Percentiles rank a stretch among this genome's conserved stretches.
These are phyloP conservation scores for Fallopia convolvulus DNA, from an alignment of 148 eudicot species.

Conservation along the genomic window DNA sequence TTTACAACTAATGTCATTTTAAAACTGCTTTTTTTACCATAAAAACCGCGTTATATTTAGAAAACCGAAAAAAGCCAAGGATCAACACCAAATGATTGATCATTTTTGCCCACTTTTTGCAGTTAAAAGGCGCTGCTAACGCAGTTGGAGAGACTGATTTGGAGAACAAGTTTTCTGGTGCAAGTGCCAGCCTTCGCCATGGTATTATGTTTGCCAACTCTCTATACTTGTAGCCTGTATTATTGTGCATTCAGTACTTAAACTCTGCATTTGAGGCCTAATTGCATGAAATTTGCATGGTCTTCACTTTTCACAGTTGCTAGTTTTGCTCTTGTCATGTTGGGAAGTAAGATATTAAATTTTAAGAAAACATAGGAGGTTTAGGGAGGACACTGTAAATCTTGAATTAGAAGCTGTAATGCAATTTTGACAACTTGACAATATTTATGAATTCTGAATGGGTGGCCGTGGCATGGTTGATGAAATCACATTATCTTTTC, in stretches of 20 bases:
- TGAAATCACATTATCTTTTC: no score
- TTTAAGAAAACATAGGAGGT: neutral
- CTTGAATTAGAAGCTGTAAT: neutral
- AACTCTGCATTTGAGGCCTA: neutral
- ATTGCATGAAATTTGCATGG: neutral
- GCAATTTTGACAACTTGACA: no score
- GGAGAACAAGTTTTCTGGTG: constrained; percentile 74
- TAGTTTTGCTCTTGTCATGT: neutral
- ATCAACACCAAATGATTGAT: neutral
- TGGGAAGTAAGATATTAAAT: neutral
- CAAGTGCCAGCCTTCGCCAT: constrained; percentile 85
- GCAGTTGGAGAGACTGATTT: constrained; percentile 88
- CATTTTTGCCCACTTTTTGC: constrained; percentile 14
- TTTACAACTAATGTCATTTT: no score
- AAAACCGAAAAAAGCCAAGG: neutral
- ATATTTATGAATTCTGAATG: no score
- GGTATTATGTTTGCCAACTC: constrained; percentile 99
- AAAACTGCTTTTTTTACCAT: no score
- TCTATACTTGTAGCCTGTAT: constrained; percentile 44
- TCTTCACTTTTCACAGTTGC: neutral
- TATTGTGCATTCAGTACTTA: neutral
- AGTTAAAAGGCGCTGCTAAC: constrained; percentile 83
- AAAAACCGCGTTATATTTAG: no score
- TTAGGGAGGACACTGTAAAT: neutral
- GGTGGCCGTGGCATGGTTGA: no score